These are phyloP conservation scores for Phytophthora melonis DNA, from an alignment of 352 stramenopile genomes.

Conservation along the genomic window DNA sequence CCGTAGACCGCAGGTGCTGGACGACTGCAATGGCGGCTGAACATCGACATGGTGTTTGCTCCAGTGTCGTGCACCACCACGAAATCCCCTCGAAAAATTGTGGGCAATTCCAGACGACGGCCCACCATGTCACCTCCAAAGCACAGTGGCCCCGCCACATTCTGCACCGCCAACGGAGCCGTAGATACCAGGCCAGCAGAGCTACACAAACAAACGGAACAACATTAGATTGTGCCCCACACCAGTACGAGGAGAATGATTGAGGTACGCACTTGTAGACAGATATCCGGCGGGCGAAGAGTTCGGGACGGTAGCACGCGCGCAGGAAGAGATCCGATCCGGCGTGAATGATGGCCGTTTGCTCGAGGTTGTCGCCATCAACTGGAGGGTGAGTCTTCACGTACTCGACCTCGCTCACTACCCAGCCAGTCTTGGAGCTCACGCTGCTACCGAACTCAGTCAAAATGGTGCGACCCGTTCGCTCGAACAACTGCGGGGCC, in stretches of 20 bases:
- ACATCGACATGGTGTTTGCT: constrained; percentile 90
- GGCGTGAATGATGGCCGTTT: constrained; percentile 90
- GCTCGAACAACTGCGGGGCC: constrained; percentile 87
- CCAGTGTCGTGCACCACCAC: constrained; percentile 90
- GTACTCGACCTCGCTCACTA: constrained; percentile 92
- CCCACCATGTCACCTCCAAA: constrained; percentile 93
- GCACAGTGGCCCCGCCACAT: constrained; percentile 92
- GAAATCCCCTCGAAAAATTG: constrained; percentile 77
- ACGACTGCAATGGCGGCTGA: constrained; percentile 89
- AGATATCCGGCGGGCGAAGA: constrained; percentile 84
- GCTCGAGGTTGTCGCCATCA: constrained; percentile 40
- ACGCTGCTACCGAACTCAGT: constrained; percentile 93
- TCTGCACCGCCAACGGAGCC: constrained; percentile 57
- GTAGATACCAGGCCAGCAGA: constrained; percentile 55
- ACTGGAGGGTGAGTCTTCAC: constrained; percentile 77
- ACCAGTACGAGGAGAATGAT: neutral
- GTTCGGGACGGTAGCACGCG: constrained; percentile 84
- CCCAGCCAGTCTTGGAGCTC: constrained; percentile 88
- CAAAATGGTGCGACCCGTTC: constrained; percentile 79
- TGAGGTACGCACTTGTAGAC: constrained; percentile 76
- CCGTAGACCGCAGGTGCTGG: constrained; percentile 84
- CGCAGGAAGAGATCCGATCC: constrained; percentile 92
- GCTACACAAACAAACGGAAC: constrained; percentile 32
- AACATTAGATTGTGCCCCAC: constrained; percentile 7
- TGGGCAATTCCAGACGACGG: constrained; percentile 61